Evolutionary conservation across 1,139 yeast species (phyloP), one percentile per base, ranked within the genome.

Genomic region (Keqinozyma sinolaborantium): DNA sequence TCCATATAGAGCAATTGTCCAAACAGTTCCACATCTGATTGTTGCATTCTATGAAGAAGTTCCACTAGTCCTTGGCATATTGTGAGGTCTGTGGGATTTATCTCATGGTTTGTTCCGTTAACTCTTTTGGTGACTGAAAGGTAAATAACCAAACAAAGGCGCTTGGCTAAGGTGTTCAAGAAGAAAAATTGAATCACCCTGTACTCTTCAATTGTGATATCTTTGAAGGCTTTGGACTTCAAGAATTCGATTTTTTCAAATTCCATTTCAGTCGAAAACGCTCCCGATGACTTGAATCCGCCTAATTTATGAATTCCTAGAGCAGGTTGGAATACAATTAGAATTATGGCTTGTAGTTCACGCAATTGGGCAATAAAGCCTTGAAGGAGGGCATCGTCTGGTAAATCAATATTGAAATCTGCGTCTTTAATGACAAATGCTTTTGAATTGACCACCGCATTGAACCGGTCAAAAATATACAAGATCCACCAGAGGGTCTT

Each of bases 401-500:
- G 35, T n/a, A 26, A 19, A 8, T 14, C 23, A 9, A 41, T 21
- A 29, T 38, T 36, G 30, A 44, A 45, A 32, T 46, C 51, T 14
- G 31, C 38, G 10, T 26, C 24, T 28, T 45, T 44, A 6, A 46
- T 37, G 20, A 44, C 32, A 24, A 44, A 44, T 4, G 44, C 43
- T 29, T 42, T 42, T 10, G 45, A 29, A 23, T 35, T 42, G 6
- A 40, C 31, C 0, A 42, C 25, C n/a, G 35, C 66, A 40, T 56
- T 62, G 43, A 61, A 53, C 16, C 67, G 39, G 40, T 64, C 71
- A 34, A 61, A 43, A 3, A 62, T 44, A 34, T 50, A 62, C 33
- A 64, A 48, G 25, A 55, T 45, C 67, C 68, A 64, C 68, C 70
- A 64, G 15, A 62, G 40, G 28, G 53, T 50, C n/a, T 52, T 45